Conservation (phyloP, 768 basidiomycete genomes). For the Lactarius sp. region DNA sequence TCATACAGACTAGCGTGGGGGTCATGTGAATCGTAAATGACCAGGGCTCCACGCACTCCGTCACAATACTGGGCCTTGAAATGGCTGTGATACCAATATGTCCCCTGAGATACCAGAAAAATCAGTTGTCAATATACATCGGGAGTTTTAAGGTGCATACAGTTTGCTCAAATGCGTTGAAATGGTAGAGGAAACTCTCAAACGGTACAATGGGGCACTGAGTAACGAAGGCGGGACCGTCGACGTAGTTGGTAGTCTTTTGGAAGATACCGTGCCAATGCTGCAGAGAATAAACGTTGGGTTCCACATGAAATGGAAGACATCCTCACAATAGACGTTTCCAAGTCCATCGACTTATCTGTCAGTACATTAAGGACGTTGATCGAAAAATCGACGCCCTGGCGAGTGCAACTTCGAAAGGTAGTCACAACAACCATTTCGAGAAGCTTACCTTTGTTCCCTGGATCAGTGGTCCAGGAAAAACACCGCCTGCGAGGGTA, state of each 20-base stretch:
- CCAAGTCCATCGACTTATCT: slow-evolving; percentile 42
- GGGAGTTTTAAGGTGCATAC: slow-evolving; percentile 24
- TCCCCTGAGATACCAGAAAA: slow-evolving; percentile 20
- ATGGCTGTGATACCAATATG: slow-evolving; percentile 37
- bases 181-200: slow-evolving; percentile 41
- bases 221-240: slow-evolving; percentile 38
- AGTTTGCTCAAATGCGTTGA: slow-evolving; percentile 33
- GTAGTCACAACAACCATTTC: too few relatives aligned
- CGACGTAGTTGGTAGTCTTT: slow-evolving; percentile 39
- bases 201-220: slow-evolving; percentile 45
- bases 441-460: slow-evolving; percentile 30
- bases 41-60: slow-evolving; percentile 31
- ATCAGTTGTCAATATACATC: neutral
- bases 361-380: slow-evolving; percentile 42
- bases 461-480: slow-evolving; percentile 46
- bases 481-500: slow-evolving; percentile 40
- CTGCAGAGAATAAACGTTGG: slow-evolving; percentile 28
- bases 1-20: slow-evolving; percentile 29
- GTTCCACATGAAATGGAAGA: neutral
- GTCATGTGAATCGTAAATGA: slow-evolving; percentile 31
- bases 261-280: slow-evolving; percentile 55
- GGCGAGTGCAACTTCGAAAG: slow-evolving; percentile 27
- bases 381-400: slow-evolving; percentile 37
- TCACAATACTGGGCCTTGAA: slow-evolving; percentile 38
- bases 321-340: slow-evolving; percentile 43